Base-by-base conservation (phyloP, 192 early-diverging fungal species). In the Diversispora epigaea region DNA sequence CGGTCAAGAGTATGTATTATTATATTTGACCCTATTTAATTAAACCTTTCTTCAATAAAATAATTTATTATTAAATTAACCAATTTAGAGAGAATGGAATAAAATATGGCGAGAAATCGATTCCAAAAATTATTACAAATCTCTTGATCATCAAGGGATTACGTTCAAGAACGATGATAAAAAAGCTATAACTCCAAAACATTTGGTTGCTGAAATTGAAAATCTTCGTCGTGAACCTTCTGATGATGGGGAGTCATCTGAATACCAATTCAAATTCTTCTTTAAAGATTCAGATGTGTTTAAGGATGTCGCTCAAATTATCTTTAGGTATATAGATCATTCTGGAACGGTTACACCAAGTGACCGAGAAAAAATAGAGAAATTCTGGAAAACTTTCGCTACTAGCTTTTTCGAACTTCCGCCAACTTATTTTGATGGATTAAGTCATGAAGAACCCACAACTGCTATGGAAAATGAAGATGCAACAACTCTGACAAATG, bases 51-150 rank as follows among this genome's bases (percentile, higher is more conserved):
- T 17, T 1, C 4, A 4, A 6, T 19, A 44, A 49, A 7, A 43
- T 44, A 25, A 4, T 21, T 2, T 46, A 46, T 14, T 22, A 75
- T 52, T 32, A 9, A 4, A 32, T 14, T 45, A 44, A 55, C 77
- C 71, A 50, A 76, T 76, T 67, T 84, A 96, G 86, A 92, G 95
- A 65, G 95, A 97, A 71, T 96, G 91, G 89, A 94, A 95, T 84
- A 96, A 96, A 80, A 90, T 97, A 32, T 99, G 98, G 98, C 91
- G 95, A 22, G 96, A 98, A 75, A 84, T 91, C 45, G 96, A 99
- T 56, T 76, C 86, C 62, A 95, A 95, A 77, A 98, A 97, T 86
- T 98, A 91, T 82, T 93, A 94, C 79, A 94, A 94, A 56, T 89
- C 97, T 10, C 84, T 99, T 54, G 98, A 99, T 80, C 93, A 98